Evolutionary conservation across 345 rosid genomes (phyloP).

Genomic region (Eucalyptus caleyi): DNA sequence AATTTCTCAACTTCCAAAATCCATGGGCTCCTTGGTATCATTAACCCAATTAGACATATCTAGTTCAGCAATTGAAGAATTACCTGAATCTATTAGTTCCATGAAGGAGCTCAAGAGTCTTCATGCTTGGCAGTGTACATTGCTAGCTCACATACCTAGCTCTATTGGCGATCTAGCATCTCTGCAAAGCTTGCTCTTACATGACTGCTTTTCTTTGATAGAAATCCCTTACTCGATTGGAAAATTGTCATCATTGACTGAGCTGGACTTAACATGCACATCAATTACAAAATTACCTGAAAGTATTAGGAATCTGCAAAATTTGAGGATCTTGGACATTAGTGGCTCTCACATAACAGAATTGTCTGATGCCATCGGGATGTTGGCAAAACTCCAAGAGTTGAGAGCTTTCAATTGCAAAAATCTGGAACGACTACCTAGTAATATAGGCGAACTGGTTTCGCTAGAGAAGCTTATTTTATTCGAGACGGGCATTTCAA

Average conservation of each 20-base stretch:
- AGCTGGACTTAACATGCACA: not conserved
- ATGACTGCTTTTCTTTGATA: fast-evolving
- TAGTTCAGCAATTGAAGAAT: not conserved
- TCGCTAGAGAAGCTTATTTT: not conserved
- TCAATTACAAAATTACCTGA: no score
- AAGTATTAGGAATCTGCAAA: no score
- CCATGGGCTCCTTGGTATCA: not conserved
- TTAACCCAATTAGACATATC: not conserved
- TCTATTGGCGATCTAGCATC: no score
- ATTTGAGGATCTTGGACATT: no score
- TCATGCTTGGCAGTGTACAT: not conserved
- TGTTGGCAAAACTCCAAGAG: not conserved
- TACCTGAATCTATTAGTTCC: not conserved
- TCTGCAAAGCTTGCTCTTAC: no score
- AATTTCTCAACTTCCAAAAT: not conserved
- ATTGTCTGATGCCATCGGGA: not conserved
- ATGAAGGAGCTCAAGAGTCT: not conserved
- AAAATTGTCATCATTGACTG: no score
- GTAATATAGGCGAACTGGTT: not conserved
- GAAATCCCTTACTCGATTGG: no score
- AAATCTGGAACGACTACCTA: not conserved
- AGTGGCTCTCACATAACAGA: no score
- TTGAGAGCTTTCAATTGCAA: not conserved
- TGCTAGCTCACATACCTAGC: fast-evolving
- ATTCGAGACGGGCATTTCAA: not conserved